These are phyloP conservation scores for Lentinus brumalis DNA, from an alignment of 768 basidiomycete genomes.

Conservation along the genomic window DNA sequence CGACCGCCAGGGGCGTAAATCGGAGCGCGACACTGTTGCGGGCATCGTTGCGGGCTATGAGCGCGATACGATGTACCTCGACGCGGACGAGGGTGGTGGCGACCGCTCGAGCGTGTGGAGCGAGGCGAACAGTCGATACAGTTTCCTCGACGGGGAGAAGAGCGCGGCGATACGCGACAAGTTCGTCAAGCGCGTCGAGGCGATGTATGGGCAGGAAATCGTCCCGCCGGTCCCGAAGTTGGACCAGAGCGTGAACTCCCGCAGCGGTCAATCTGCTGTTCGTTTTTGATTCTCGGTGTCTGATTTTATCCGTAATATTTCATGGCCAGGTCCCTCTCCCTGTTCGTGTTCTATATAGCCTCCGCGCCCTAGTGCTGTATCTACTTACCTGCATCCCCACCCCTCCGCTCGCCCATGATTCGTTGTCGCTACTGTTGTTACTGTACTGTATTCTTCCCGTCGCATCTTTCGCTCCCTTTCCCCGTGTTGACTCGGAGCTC, in stretches of 20 bases:
- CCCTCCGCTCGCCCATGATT: no score
- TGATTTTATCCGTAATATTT: no score
- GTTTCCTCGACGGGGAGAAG: constrained; percentile 54
- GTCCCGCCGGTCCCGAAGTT: constrained; percentile 48
- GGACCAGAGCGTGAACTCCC: constrained; percentile 4
- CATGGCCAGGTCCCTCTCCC: no score
- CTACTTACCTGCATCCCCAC: no score
- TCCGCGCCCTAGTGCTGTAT: no score
- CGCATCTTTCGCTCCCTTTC: no score
- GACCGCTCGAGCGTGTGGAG: constrained; percentile 51
- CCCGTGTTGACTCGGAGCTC: no score
- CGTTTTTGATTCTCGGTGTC: background rate
- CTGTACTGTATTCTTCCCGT: no score
- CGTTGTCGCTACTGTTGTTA: no score
- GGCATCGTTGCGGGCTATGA: constrained; percentile 18
- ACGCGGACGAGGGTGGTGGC: constrained; percentile 29
- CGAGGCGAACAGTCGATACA: constrained; percentile 42
- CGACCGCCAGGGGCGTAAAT: background rate
- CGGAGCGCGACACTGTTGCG: constrained; percentile 14
- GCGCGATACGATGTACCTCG: constrained; percentile 18
- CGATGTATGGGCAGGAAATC: constrained; percentile 46
- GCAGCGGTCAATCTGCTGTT: background rate
- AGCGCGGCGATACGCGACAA: constrained; percentile 51
- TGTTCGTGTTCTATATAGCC: no score
- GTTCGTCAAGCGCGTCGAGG: constrained; percentile 54